phyloP scores from a whole-genome alignment of 208 protist species.

The Trypanosomatidae sp. region DNA sequence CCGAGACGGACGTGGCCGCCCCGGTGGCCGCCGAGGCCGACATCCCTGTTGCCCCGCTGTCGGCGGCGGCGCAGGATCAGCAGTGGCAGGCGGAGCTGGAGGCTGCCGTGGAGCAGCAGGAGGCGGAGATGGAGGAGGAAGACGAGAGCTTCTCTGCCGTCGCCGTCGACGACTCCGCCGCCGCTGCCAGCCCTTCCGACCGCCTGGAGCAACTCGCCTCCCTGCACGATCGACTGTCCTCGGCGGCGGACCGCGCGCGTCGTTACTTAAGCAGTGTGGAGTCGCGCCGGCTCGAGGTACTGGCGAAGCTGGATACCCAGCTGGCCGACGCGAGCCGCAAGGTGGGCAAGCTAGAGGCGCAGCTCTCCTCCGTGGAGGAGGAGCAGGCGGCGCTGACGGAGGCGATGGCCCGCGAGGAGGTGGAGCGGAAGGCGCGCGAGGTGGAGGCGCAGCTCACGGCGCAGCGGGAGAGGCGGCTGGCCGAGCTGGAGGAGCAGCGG shows the following conservation, averaged over 20 bases:
- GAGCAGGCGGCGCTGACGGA: constrained; percentile 27
- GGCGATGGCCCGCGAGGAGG: constrained; percentile 31
- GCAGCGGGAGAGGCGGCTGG: constrained; percentile 55
- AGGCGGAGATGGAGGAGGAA: constrained; percentile 24
- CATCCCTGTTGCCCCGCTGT: no score
- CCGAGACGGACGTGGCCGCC: constrained; percentile 13
- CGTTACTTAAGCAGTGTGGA: constrained; percentile 23
- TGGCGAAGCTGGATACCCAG: constrained; percentile 27
- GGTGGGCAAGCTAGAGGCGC: constrained; percentile 22
- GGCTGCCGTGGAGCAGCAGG: constrained; percentile 32
- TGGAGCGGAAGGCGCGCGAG: constrained; percentile 52
- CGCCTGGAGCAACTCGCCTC: constrained; percentile 29
- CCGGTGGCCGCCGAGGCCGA: no score
- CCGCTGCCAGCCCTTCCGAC: constrained; percentile 15
- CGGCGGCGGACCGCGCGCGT: constrained; percentile 40
- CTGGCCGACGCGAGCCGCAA: constrained; percentile 26
- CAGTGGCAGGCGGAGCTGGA: constrained; percentile 26
- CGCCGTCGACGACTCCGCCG: constrained; percentile 10
- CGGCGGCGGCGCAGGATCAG: constrained; percentile 1
- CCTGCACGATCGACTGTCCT: constrained; percentile 45
- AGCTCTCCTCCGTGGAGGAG: constrained; percentile 21
- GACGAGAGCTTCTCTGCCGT: constrained; percentile 17
- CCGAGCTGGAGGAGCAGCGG: constrained; percentile 53
- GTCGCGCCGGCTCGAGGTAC: constrained; percentile 21
- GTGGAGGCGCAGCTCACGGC: constrained; percentile 49